Conservation (phyloP, 2,329 filamentous ascomycete species). For the Allantophomopsis cytisporea region DNA sequence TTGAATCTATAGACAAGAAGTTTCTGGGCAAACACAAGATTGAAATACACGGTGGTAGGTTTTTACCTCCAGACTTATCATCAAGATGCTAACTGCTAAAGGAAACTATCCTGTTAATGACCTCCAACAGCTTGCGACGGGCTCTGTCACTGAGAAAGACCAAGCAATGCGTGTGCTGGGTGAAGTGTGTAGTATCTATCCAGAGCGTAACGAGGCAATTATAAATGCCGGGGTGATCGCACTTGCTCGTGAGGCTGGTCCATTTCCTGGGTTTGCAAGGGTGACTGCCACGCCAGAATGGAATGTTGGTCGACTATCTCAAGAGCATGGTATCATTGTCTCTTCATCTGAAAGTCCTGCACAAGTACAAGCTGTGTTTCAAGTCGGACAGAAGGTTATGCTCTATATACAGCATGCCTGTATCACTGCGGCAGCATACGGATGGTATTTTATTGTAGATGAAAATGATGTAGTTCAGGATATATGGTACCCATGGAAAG, state of each 20-base stretch:
- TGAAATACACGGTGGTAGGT: background rate
- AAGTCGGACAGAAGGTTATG: slow-evolving; percentile 19
- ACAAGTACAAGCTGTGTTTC: slow-evolving; percentile 14
- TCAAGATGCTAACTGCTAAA: slow-evolving; percentile 8
- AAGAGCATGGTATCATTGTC: slow-evolving; percentile 24
- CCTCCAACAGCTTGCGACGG: slow-evolving; percentile 24
- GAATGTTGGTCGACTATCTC: slow-evolving; percentile 21
- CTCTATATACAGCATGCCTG: slow-evolving; percentile 21
- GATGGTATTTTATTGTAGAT: slow-evolving; percentile 22
- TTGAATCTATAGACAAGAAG: background rate
- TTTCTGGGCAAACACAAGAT: background rate
- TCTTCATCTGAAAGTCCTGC: background rate
- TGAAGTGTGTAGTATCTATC: slow-evolving; percentile 24
- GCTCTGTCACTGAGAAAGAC: slow-evolving; percentile 15
- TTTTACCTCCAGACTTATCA: slow-evolving; percentile 18
- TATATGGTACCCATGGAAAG: slow-evolving; percentile 24
- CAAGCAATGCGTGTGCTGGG: slow-evolving; percentile 18
- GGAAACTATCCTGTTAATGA: slow-evolving; percentile 24
- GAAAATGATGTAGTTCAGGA: slow-evolving; percentile 19
- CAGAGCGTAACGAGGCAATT: slow-evolving; percentile 22
- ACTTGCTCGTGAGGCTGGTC: slow-evolving; percentile 20
- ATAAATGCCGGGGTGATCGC: slow-evolving; percentile 23
- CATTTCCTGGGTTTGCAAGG: slow-evolving; percentile 16
- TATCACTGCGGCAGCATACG: slow-evolving; percentile 23
- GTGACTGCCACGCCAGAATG: slow-evolving; percentile 12